Evolutionary conservation across 129 eudicot genomes (phyloP).

Genomic region (Artemisia argyi): DNA sequence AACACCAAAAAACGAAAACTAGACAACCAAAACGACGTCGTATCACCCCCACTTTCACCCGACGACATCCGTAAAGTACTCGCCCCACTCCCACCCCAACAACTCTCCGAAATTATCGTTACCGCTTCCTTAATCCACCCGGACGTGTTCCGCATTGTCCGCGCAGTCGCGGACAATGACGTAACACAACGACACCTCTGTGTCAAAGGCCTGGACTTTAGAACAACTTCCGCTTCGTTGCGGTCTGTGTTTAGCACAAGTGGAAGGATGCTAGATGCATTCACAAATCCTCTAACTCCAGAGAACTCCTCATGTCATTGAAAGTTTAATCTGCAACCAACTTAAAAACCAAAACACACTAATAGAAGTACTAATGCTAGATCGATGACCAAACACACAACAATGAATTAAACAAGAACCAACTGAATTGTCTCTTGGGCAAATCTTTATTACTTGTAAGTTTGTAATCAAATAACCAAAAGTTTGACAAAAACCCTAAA

Average conservation of each 20-base stretch:
- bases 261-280: too few relatives aligned
- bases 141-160: constrained; percentile 59
- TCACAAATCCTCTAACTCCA: too few relatives aligned
- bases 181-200: constrained; percentile 62
- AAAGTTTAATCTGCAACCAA: too few relatives aligned
- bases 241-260: constrained; percentile 58
- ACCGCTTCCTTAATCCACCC: constrained; percentile 47
- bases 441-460: too few relatives aligned
- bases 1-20: constrained; percentile 33
- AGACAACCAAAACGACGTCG: constrained; percentile 36
- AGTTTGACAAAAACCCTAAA: too few relatives aligned
- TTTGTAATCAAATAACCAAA: too few relatives aligned
- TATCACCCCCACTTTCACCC: constrained; percentile 22
- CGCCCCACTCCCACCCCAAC: constrained; percentile 52
- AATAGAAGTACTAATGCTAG: too few relatives aligned
- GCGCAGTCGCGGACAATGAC: constrained; percentile 53
- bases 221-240: constrained; percentile 62
- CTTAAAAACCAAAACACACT: too few relatives aligned
- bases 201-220: constrained; percentile 72
- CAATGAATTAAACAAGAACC: too few relatives aligned
- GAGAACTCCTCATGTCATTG: too few relatives aligned
- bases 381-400: too few relatives aligned
- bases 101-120: constrained; percentile 48
- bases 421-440: too few relatives aligned
- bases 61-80: constrained; percentile 50